Base-by-base conservation (phyloP, 2,329 filamentous ascomycete species). In the Phialophora tarda region DNA sequence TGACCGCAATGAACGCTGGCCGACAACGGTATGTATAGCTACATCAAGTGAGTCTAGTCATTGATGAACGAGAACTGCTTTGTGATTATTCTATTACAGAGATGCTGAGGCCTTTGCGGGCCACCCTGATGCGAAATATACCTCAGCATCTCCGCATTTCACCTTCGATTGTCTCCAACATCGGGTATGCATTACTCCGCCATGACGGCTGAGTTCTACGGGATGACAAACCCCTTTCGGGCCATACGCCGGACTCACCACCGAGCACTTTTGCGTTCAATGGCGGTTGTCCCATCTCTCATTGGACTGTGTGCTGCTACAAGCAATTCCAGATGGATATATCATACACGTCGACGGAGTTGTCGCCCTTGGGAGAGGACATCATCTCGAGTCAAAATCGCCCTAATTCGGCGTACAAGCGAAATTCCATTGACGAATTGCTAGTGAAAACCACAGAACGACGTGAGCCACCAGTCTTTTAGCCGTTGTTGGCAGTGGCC, bases 151-250 rank as follows among this genome's bases (percentile, higher is more conserved):
- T 51, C 48, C 48, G 48, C 48, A 51, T 26, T 24, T 51, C 48
- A 21, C 10, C 48, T 3, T 51, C n/a, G 1, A 51, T 7, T 21
- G 48, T 51, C 48, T 51, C 48, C 48, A 51, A 51, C 24, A 51
- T 44, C 48, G 48, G 48, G 23, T 51, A 51, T 51, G 23, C 21
- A 26, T 51, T 51, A 51, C 24, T 51, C 48, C 48, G 48, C 21
- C 21, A 23, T 11, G 10, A 5, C 48, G 48, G 48, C 48, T 51
- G 11, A 28, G 24, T 14, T 14, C 4, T 12, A 23, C 48, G 48
- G 48, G 48, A 23, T 51, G 48, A 51, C 48, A 51, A 28, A 51
- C 48, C 10, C 26, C 48, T 14, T 21, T 28, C 48, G 21, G 48
- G 12, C 24, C 6, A 28, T 51, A 26, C 24, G 48, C 48, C 48